A percentile compares a stretch with the other conserved stretches of the same genome.
These are phyloP conservation scores for Beauveria sp. DNA, from an alignment of 2,329 filamentous ascomycete genomes.

Conservation along the genomic window DNA sequence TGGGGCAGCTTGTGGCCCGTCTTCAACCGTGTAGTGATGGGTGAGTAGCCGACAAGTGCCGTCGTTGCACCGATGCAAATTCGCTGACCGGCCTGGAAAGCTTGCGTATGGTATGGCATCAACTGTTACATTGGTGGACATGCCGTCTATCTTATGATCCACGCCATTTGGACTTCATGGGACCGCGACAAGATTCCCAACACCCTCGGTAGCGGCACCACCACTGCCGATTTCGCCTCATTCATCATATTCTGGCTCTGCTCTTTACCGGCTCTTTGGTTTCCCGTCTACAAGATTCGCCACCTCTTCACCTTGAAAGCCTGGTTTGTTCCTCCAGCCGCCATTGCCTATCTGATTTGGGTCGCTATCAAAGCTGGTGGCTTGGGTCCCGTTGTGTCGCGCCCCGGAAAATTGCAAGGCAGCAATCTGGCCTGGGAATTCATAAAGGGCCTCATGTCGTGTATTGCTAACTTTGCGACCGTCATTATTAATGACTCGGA, in stretches of 20 bases:
- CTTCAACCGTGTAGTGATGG: constrained; percentile 79
- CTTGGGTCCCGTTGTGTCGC: constrained; percentile 72
- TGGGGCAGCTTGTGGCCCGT: constrained; percentile 88
- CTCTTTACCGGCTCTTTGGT: constrained; percentile 79
- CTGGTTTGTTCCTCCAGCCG: constrained; percentile 72
- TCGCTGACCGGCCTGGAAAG: constrained; percentile 25
- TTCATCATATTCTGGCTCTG: constrained; percentile 84
- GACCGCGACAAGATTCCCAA: constrained; percentile 50
- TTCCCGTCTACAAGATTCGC: constrained; percentile 79
- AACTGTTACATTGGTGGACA: constrained; percentile 78
- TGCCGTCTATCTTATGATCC: constrained; percentile 84
- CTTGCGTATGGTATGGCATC: constrained; percentile 82
- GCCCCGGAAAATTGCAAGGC: constrained; percentile 55
- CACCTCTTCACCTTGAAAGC: constrained; percentile 90
- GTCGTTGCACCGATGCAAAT: too few species aligned
- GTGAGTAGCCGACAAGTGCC: constrained; percentile 22
- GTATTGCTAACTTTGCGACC: constrained; percentile 85
- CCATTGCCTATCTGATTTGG: constrained; percentile 83
- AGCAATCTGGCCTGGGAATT: constrained; percentile 72
- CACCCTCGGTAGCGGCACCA: constrained; percentile 45
- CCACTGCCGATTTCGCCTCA: constrained; percentile 64
- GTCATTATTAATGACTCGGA: constrained; percentile 79
- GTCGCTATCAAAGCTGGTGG: constrained; percentile 73
- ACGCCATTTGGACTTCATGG: constrained; percentile 70
- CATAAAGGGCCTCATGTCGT: constrained; percentile 77